Percentiles rank a stretch among this genome's conserved stretches.
Conservation (phyloP, 495 filamentous ascomycete genomes). For the Aspergillus ostianus region DNA sequence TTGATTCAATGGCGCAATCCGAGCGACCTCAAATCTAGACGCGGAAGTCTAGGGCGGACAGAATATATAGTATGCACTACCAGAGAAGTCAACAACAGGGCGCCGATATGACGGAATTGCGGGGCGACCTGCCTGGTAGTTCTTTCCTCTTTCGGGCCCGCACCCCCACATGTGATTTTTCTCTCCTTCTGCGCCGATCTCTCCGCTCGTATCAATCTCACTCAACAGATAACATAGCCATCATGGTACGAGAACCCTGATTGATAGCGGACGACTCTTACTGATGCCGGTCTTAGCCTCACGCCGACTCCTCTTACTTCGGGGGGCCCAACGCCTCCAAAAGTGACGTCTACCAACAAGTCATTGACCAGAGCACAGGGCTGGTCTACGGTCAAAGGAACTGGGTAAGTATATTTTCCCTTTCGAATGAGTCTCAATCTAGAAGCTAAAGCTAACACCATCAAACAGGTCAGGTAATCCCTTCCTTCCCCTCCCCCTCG, state of each 20-base stretch:
- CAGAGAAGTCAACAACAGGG: too few species aligned
- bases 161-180: too few species aligned
- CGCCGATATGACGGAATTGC: too few species aligned
- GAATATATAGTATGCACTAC: too few species aligned
- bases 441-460: constrained; percentile 6
- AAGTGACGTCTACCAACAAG: constrained; percentile 71
- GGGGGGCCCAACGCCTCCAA: constrained; percentile 59
- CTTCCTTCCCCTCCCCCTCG: constrained; percentile 2
- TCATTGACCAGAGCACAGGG: constrained; percentile 66
- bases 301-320: constrained; percentile 84
- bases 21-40: background rate
- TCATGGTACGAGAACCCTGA: too few species aligned
- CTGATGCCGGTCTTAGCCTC: constrained; percentile 56
- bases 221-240: too few species aligned
- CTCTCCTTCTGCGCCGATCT: too few species aligned
- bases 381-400: constrained; percentile 79
- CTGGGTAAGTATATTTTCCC: constrained; percentile 60
- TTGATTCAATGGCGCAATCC: background rate
- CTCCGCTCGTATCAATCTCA: too few species aligned
- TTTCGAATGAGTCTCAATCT: constrained; percentile 5
- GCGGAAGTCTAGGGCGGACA: too few species aligned
- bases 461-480: constrained; percentile 56
- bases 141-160: too few species aligned
- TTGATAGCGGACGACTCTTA: too few species aligned
- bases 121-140: too few species aligned